Conservation (phyloP, 352 stramenopile genomes). For the Peronospora belbahrii region DNA sequence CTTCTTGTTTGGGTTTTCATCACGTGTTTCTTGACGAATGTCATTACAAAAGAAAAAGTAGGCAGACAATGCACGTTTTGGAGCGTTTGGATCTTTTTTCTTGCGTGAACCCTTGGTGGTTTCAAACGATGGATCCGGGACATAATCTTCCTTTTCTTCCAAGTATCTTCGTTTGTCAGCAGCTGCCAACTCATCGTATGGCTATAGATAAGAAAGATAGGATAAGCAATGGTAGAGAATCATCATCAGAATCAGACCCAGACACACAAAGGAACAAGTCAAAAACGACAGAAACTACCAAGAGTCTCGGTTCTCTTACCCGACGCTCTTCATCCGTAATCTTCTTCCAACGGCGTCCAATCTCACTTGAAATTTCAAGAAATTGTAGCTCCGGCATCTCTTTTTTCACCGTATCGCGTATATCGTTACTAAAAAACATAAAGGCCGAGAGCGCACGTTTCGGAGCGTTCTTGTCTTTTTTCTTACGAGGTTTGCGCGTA, state of each 20-base stretch:
- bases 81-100: slow-evolving; percentile 90
- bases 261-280: too few species aligned
- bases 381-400: slow-evolving; percentile 84
- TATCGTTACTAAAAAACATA: slow-evolving; percentile 89
- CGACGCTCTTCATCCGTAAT: slow-evolving; percentile 55
- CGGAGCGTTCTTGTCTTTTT: slow-evolving; percentile 89
- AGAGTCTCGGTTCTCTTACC: slow-evolving; percentile 34
- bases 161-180: slow-evolving; percentile 83
- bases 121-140: slow-evolving; percentile 79
- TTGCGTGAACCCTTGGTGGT: slow-evolving; percentile 51
- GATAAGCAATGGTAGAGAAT: background rate
- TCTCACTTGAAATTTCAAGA: slow-evolving; percentile 82
- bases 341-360: slow-evolving; percentile 77
- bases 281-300: too few species aligned
- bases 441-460: slow-evolving; percentile 87
- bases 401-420: slow-evolving; percentile 83
- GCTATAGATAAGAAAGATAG: too few species aligned
- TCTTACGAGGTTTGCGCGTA: slow-evolving; percentile 75
- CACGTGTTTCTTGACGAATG: slow-evolving; percentile 83
- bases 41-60: slow-evolving; percentile 96
- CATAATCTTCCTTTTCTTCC: slow-evolving; percentile 87
- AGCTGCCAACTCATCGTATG: slow-evolving; percentile 78
- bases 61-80: slow-evolving; percentile 90
- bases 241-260: too few species aligned
- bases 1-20: slow-evolving; percentile 91